phyloP scores from a whole-genome alignment of 108 stramenopile species.

The Fistulifera pelliculosa region DNA sequence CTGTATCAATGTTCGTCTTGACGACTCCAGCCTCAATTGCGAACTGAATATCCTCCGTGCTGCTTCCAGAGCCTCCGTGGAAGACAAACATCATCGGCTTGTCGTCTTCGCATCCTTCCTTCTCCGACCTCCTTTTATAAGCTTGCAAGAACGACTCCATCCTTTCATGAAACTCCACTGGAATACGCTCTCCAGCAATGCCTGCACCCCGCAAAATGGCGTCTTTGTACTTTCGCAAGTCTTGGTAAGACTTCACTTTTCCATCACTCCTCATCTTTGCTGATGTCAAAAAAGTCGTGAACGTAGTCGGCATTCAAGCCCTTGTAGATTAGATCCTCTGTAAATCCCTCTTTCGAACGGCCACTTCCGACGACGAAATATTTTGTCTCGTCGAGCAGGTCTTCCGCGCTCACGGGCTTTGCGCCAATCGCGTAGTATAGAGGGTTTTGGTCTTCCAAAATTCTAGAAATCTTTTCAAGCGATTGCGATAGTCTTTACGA shows the following conservation, averaged over 20 bases:
- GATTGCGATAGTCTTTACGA: too few species aligned
- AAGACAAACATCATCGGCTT: slow-evolving; percentile 85
- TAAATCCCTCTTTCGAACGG: too few species aligned
- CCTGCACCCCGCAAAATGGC: slow-evolving; percentile 22
- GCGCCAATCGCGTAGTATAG: too few species aligned
- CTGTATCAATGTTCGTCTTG: too few species aligned
- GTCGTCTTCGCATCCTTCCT: slow-evolving; percentile 67
- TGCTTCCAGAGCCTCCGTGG: slow-evolving; percentile 87
- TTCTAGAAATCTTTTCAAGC: too few species aligned
- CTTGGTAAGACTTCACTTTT: slow-evolving; percentile 7
- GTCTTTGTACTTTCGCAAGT: slow-evolving; percentile 28
- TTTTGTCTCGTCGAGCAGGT: too few species aligned
- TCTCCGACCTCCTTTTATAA: too few species aligned
- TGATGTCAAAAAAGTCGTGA: slow-evolving; percentile 7
- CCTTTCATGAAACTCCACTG: slow-evolving; percentile 4
- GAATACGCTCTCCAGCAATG: slow-evolving; percentile 8
- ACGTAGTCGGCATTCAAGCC: slow-evolving; percentile 13
- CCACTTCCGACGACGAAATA: too few species aligned
- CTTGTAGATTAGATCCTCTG: slow-evolving; percentile 11
- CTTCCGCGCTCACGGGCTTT: too few species aligned
- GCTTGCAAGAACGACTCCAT: slow-evolving; percentile 20
- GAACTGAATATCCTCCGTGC: slow-evolving; percentile 67
- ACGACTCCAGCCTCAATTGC: slow-evolving; percentile 80
- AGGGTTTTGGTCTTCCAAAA: too few species aligned
- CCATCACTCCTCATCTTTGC: slow-evolving; percentile 11